Evolutionary conservation across 352 stramenopile genomes (phyloP), one percentile per base, ranked within the genome.

Genomic region (Globisporangium abappressorium): DNA sequence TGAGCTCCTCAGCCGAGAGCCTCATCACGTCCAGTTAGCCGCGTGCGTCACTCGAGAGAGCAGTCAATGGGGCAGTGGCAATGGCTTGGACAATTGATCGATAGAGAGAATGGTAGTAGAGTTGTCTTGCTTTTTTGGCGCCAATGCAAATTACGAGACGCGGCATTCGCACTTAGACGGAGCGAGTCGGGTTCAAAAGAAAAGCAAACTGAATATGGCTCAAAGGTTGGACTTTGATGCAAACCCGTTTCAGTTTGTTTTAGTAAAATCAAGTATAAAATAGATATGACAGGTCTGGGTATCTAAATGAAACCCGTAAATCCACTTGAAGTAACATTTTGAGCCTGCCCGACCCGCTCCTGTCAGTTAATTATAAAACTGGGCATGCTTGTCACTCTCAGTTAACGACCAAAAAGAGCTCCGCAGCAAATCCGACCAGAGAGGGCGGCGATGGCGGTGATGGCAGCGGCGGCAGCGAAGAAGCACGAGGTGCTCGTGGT

Each of bases 1-100:
- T 69, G 3, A 93, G 77, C 66, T 93, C 80, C 54, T 75, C 80
- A 24, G 78, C 78, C 49, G 82, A 78, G 36, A 93, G 81, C 60
- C 74, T 70, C 34, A 77, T 77, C 61, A 74, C 73, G 51, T n/a
- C 14, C 28, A 41, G 55, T 28, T 34, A 18, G 5, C n/a, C n/a
- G 14, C 30, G 34, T 64, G 51, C 33, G 11, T 26, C n/a, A 28
- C 51, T 43, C 30, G 30, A 60, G 30, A 41, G 41, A 60, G 28
- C 26, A 26, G 2, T 56, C 26, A 60, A 24, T 54, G 46, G 30
- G 36, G 36, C 12, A 15, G 15, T 18, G 22, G 49, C 49, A 56
- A 56, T 56, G 49, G 41, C 41, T 47, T 5, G 41, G 18, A 6
- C 41, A 15, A n/a, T n/a, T 15, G 12, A 47, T 47, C 12, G 41